These are phyloP conservation scores for Dipodascus albidus DNA, from an alignment of 805 yeast species.

Conservation along the genomic window DNA sequence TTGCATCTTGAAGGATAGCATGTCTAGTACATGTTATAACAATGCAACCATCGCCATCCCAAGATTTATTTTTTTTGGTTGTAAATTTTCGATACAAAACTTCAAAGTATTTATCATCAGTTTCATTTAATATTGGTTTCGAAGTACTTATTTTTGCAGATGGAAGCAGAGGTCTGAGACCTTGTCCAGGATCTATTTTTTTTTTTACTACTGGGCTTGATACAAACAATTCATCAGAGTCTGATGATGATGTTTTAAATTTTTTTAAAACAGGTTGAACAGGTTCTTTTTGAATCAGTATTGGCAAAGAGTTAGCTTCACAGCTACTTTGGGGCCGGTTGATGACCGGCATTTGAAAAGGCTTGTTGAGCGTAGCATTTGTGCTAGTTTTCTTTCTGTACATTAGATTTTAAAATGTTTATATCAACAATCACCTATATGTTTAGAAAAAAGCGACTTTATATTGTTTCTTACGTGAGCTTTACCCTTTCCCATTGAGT, in stretches of 20 bases:
- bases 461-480: background rate
- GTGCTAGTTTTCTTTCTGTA: background rate
- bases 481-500: too few relatives aligned
- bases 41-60: constrained; percentile 87
- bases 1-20: constrained; percentile 19
- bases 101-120: constrained; percentile 6
- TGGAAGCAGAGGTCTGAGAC: background rate
- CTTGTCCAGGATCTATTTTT: background rate
- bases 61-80: constrained; percentile 71
- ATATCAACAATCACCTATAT: too few relatives aligned
- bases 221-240: background rate
- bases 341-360: background rate
- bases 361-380: background rate
- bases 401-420: background rate
- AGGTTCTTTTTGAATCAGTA: background rate
- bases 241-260: background rate
- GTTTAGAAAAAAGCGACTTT: too few relatives aligned
- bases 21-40: constrained; percentile 8
- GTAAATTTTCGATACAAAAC: constrained; percentile 65
- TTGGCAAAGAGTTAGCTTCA: background rate
- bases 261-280: background rate
- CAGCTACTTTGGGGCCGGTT: background rate
- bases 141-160: background rate
- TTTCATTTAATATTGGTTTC: too few relatives aligned
- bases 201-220: background rate